These are phyloP conservation scores for Clavispora vitiphila DNA, from an alignment of 805 yeast genomes.

Conservation along the genomic window DNA sequence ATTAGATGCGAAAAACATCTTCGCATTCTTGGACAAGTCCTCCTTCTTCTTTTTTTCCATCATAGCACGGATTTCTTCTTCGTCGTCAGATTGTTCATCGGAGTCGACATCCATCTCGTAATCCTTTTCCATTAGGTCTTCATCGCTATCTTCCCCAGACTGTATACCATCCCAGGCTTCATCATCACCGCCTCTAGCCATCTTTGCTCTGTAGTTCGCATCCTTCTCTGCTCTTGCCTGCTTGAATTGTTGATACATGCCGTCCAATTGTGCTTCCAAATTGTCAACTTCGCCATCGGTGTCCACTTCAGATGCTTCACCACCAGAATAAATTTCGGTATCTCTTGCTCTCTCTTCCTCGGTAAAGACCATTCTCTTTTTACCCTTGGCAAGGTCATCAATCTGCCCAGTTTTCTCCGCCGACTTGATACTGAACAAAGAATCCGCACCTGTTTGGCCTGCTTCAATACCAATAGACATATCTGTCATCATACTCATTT, in stretches of 20 bases:
- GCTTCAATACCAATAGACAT: conserved; percentile 93
- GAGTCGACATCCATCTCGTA: conserved; percentile 41
- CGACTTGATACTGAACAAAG: conserved; percentile 74
- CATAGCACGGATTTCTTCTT: conserved; percentile 54
- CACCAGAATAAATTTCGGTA: conserved; percentile 50
- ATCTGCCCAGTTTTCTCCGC: conserved; percentile 87
- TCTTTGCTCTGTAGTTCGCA: conserved; percentile 63
- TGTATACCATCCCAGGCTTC: conserved; percentile 75
- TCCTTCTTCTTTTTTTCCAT: conserved; percentile 40
- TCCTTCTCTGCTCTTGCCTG: conserved; percentile 62
- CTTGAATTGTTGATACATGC: conserved; percentile 73
- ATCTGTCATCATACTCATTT: conserved; percentile 93
- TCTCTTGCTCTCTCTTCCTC: conserved; percentile 51
- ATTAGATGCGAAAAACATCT: conserved; percentile 37
- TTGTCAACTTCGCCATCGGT: conserved; percentile 55
- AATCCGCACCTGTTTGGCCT: conserved; percentile 69
- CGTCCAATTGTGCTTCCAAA: conserved; percentile 77
- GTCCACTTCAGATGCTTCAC: conserved; percentile 25
- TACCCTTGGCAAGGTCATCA: conserved; percentile 70
- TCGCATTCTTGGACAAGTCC: conserved; percentile 31
- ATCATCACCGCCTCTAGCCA: conserved; percentile 72
- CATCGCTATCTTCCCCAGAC: conserved; percentile 38
- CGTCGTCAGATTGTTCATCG: conserved; percentile 61
- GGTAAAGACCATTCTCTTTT: conserved; percentile 56
- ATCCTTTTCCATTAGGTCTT: conserved; percentile 36